A percentile compares a stretch with the other conserved stretches of the same genome.
phyloP scores from a whole-genome alignment of 129 eudicot genomes.

The Saposhnikovia divaricata region DNA sequence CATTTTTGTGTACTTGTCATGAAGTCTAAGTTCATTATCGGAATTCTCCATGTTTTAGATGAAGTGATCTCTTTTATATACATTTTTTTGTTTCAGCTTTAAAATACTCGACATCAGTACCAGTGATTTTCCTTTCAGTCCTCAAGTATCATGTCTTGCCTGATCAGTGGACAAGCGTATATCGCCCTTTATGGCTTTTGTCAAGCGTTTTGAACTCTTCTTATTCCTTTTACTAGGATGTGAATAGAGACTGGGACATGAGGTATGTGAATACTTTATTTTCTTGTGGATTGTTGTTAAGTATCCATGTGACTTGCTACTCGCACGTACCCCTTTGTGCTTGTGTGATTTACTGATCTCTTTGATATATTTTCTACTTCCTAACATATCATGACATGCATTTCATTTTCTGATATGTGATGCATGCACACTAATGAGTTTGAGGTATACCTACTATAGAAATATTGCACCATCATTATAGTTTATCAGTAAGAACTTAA shows the following conservation, averaged over 20 bases:
- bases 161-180: slow-evolving; percentile 63
- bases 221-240: slow-evolving; percentile 96
- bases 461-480: not conserved
- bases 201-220: slow-evolving; percentile 69
- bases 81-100: slow-evolving; percentile 48
- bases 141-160: slow-evolving; percentile 86
- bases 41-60: slow-evolving; percentile 44
- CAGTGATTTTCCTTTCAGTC: slow-evolving; percentile 91
- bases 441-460: not conserved
- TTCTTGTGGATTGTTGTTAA: not conserved
- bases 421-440: not conserved
- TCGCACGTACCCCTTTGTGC: not conserved
- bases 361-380: not conserved
- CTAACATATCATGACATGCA: not conserved
- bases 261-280: slow-evolving; percentile 43
- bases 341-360: not conserved
- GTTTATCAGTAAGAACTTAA: too few species aligned
- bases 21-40: not conserved
- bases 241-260: slow-evolving; percentile 94
- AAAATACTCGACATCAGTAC: slow-evolving; percentile 90
- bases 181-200: slow-evolving; percentile 87
- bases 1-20: not conserved
- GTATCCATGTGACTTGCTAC: not conserved
- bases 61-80: slow-evolving; percentile 8
- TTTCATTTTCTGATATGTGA: not conserved